Evolutionary conservation across 192 early-diverging fungal genomes (phyloP).

Genomic region (Backusella mclennaniae): DNA sequence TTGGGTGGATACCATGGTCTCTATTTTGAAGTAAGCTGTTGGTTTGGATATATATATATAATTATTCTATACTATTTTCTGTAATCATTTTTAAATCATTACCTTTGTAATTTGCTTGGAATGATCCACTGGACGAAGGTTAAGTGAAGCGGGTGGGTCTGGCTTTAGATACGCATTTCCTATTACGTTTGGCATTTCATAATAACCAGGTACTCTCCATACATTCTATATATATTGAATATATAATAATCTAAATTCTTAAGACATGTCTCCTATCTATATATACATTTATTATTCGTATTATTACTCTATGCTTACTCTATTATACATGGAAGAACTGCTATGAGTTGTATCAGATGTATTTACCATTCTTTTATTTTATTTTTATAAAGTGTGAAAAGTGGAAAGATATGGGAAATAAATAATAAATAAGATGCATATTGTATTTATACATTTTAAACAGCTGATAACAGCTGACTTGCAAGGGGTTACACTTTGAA

Average conservation of each 20-base stretch:
- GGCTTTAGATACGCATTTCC: slow-evolving; percentile 36
- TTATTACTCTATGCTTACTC: not conserved
- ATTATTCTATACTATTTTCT: not conserved
- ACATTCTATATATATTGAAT: slow-evolving; percentile 14
- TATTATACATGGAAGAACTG: not conserved
- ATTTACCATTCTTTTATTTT: not conserved
- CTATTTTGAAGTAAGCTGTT: not conserved
- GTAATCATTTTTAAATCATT: not conserved
- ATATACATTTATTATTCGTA: not conserved
- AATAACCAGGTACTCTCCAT: slow-evolving; percentile 37
- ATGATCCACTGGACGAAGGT: slow-evolving; percentile 23
- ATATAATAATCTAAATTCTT: not conserved
- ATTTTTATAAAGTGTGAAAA: not conserved
- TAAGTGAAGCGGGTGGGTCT: slow-evolving; percentile 13
- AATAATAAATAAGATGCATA: not conserved
- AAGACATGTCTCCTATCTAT: not conserved
- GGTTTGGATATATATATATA: not conserved
- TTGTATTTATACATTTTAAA: not conserved
- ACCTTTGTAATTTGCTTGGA: slow-evolving; percentile 31
- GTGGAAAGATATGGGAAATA: not conserved
- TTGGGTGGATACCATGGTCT: slow-evolving; percentile 37
- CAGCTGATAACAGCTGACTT: slow-evolving; percentile 3
- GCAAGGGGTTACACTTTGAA: not conserved
- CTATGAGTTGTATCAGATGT: not conserved
- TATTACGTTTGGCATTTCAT: slow-evolving; percentile 35